These are phyloP conservation scores for Eucalyptus cloeziana DNA, from an alignment of 345 rosid species.

Conservation along the genomic window DNA sequence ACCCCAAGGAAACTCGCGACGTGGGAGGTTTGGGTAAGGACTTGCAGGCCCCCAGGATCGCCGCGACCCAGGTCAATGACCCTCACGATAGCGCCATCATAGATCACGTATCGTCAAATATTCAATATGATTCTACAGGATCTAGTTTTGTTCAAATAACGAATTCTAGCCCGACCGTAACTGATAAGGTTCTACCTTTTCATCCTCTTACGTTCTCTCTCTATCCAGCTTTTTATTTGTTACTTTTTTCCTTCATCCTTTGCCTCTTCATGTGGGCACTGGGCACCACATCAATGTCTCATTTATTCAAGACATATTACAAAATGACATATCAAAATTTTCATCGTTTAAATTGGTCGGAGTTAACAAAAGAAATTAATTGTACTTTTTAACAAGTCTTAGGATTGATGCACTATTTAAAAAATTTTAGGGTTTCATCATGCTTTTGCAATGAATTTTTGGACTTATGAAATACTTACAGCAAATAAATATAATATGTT, in stretches of 20 bases:
- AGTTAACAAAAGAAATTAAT: not conserved
- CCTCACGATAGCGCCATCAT: not conserved
- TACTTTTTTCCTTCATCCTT: not conserved
- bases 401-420: not conserved
- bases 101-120: not conserved
- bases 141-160: too few species aligned
- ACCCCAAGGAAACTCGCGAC: not conserved
- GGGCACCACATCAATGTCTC: not conserved
- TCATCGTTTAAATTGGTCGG: fast-evolving
- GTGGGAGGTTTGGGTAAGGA: not conserved
- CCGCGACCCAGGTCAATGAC: not conserved
- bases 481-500: not conserved
- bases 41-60: not conserved
- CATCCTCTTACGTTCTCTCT: not conserved
- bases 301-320: not conserved
- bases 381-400: not conserved
- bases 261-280: not conserved
- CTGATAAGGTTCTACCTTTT: not conserved
- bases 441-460: not conserved
- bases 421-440: not conserved
- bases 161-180: not conserved
- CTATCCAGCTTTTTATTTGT: not conserved
- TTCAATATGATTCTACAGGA: too few species aligned
- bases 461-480: not conserved
- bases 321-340: not conserved